Percentiles rank a stretch among this genome's conserved stretches.
Conservation (phyloP, 805 yeast species). For the Pichia occidentalis region DNA sequence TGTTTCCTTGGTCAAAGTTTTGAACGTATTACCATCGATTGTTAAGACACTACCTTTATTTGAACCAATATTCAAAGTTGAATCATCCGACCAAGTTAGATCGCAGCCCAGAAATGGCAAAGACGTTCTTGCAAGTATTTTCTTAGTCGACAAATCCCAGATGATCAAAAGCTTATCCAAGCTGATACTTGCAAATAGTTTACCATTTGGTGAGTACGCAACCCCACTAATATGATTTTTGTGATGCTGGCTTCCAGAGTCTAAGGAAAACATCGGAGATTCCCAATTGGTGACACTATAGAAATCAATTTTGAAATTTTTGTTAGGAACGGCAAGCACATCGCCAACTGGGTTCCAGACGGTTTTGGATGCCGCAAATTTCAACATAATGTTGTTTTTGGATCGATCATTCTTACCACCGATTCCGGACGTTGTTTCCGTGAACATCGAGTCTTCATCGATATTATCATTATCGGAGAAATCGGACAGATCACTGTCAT, state of each 20-base stretch:
- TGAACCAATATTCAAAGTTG: constrained; percentile 12
- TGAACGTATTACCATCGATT: constrained; percentile 12
- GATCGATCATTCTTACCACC: constrained; percentile 15
- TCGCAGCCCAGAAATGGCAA: constrained; percentile 9
- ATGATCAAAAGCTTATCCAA: constrained; percentile 45
- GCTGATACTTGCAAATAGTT: constrained; percentile 52
- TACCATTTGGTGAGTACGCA: constrained; percentile 57
- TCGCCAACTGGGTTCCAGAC: constrained; percentile 72
- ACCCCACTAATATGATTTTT: constrained; percentile 40
- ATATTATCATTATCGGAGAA: constrained; percentile 26
- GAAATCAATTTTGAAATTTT: constrained; percentile 39
- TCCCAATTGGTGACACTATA: constrained; percentile 35
- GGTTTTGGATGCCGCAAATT: constrained; percentile 38
- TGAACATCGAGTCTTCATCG: constrained; percentile 26
- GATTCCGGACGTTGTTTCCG: constrained; percentile 15
- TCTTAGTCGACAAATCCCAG: constrained; percentile 44
- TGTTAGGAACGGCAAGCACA: constrained; percentile 60
- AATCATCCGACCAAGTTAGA: constrained; percentile 12
- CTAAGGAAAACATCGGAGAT: constrained; percentile 16
- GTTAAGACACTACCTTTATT: constrained; percentile 11
- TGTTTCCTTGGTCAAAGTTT: constrained; percentile 4
- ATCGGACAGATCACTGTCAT: constrained; percentile 36
- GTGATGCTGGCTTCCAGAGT: constrained; percentile 21
- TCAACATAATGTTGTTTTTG: constrained; percentile 32
- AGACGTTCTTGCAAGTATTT: constrained; percentile 19